Base-by-base conservation (phyloP, 2,329 filamentous ascomycete species). In the Fusarium sp. region DNA sequence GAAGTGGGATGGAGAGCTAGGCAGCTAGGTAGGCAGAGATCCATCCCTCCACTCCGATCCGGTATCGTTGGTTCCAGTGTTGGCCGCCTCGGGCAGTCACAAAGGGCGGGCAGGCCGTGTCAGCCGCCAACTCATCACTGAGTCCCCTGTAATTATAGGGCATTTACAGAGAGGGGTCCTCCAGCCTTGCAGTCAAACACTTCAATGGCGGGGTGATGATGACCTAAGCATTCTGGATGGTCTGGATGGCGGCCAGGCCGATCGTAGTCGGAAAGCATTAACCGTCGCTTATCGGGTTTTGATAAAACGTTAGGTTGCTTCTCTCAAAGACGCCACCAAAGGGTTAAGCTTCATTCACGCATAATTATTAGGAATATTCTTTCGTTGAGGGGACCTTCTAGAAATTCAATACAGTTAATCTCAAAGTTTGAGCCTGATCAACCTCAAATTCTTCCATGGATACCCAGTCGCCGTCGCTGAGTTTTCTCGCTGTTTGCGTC, bases 1-100 rank as follows among this genome's bases (percentile, higher is more conserved):
- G 67, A 71, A 63, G 67, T 68, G 65, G 65, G 45, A 67, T 64
- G 64, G 50, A 69, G 61, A 68, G 64, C 66, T 73, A 74, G 67
- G 71, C 71, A 73, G 62, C 71, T 74, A 35, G 31, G 29, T 74
- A 35, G 31, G 29, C 16, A 57, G 54, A 35, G 50, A 63, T 39
- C 45, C 37, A 39, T 39, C 24, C 24, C 24, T 27, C 37, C 58
- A 48, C 39, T 67, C 62, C 58, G 58, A 64, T 68, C 64, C 64
- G 58, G 33, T 56, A 33, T 64, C 24, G 24, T 29, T 52, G 24
- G 48, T 39, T 50, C 35, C 35, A 37, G 35, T 41, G 52, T n/a
- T 65, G 62, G 50, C 50, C 59, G 59, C 52, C 60, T 62, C 69
- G n/a, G n/a, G n/a, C n/a, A 68, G 67, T 62, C 62, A 69, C 59